Conservation (phyloP, 768 basidiomycete genomes). For the Mycena leptocephala region DNA sequence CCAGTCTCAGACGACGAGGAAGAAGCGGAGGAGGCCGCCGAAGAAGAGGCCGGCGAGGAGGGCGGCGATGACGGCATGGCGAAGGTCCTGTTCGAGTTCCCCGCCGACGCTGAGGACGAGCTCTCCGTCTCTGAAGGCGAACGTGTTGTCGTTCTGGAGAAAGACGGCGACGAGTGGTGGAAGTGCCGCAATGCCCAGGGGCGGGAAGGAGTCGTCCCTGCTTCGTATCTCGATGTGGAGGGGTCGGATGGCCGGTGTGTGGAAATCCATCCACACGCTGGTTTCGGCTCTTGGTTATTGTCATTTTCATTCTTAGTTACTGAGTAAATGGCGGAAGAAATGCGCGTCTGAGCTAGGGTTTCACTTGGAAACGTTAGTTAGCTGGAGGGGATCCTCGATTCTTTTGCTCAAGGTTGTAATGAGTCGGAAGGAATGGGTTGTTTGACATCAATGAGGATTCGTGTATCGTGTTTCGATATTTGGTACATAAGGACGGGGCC, state of each 20-base stretch:
- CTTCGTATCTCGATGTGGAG: slow-evolving; percentile 97
- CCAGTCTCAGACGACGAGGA: slow-evolving; percentile 63
- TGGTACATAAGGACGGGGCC: slow-evolving; percentile 97
- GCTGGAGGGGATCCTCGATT: too few species aligned
- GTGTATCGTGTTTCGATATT: slow-evolving; percentile 89
- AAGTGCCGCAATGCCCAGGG: slow-evolving; percentile 87
- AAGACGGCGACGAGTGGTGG: slow-evolving; percentile 97
- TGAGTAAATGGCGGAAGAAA: too few species aligned
- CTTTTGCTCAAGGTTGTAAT: too few species aligned
- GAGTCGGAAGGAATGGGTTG: slow-evolving; percentile 87
- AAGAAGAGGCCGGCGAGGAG: slow-evolving; percentile 35
- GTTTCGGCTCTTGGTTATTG: too few species aligned
- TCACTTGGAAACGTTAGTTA: too few species aligned
- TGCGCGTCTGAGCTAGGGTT: too few species aligned
- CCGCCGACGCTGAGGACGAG: slow-evolving; percentile 92
- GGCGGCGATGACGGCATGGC: slow-evolving; percentile 66
- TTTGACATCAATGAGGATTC: slow-evolving; percentile 95
- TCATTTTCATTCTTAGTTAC: too few species aligned
- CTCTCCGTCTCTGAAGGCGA: slow-evolving; percentile 91
- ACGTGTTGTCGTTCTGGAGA: slow-evolving; percentile 81
- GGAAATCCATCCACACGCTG: too few species aligned
- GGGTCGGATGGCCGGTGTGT: too few species aligned
- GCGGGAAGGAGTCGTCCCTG: slow-evolving; percentile 95
- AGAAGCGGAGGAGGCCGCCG: slow-evolving; percentile 51
- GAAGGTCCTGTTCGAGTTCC: slow-evolving; percentile 90